Percentiles rank a stretch among this genome's conserved stretches.
These are phyloP conservation scores for Boletus subcaerulescens DNA, from an alignment of 768 basidiomycete species.

Conservation along the genomic window DNA sequence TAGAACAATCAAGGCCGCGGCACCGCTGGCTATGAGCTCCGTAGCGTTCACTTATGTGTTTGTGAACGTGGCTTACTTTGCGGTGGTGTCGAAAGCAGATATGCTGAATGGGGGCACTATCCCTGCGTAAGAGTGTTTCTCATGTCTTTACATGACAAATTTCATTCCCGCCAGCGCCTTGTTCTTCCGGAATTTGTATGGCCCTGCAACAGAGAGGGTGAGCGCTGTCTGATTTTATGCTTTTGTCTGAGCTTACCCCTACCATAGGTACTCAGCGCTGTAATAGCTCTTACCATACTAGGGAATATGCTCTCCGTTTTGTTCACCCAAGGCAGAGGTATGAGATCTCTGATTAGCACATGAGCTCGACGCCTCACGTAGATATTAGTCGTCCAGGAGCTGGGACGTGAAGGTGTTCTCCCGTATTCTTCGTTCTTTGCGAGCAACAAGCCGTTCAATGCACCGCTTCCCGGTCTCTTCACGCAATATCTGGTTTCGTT, in stretches of 20 bases:
- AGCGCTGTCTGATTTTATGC: background rate
- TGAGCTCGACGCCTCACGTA: constrained; percentile 2
- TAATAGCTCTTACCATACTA: constrained; percentile 62
- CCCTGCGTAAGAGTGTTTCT: constrained; percentile 51
- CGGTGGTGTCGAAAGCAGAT: constrained; percentile 67
- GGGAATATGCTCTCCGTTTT: constrained; percentile 63
- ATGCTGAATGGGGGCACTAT: constrained; percentile 63
- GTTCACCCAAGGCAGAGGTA: constrained; percentile 67
- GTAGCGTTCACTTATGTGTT: constrained; percentile 61
- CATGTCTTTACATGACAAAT: background rate
- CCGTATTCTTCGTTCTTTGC: constrained; percentile 67
- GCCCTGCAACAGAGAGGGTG: constrained; percentile 57
- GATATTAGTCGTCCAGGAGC: constrained; percentile 61
- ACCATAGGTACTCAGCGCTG: constrained; percentile 51
- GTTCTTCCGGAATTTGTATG: constrained; percentile 75
- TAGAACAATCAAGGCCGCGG: constrained; percentile 66
- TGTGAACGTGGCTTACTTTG: constrained; percentile 72
- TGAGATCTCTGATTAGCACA: constrained; percentile 6
- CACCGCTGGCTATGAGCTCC: constrained; percentile 58
- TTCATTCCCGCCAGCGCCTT: constrained; percentile 44
- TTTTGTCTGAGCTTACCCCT: background rate
- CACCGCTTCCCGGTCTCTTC: constrained; percentile 62
- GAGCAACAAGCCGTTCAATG: constrained; percentile 66
- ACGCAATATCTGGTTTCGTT: constrained; percentile 61
- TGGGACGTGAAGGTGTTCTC: constrained; percentile 68